Evolutionary conservation across 176 grass and related monocot species (phyloP).

Genomic region (Echinochloa phyllopogon): DNA sequence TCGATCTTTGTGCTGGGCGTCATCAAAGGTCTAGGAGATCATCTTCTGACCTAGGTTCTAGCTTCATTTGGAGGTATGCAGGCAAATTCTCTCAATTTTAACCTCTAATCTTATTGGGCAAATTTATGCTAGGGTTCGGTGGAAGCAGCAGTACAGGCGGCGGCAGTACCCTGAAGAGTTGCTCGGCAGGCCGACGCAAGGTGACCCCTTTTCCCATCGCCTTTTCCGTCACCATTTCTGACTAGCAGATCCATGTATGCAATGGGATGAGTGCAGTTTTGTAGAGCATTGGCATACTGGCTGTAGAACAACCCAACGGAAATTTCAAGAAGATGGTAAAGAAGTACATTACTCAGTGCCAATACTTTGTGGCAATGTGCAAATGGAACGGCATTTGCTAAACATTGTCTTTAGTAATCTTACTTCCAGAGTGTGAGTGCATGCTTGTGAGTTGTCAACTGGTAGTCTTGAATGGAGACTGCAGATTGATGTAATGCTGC

Average conservation of each 20-base stretch:
- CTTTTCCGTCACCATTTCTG: background rate
- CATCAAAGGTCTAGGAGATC: too few relatives aligned
- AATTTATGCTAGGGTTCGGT: conserved; percentile 86
- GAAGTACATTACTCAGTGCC: background rate
- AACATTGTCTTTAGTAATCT: background rate
- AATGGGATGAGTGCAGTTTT: background rate
- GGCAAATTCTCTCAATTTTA: too few relatives aligned
- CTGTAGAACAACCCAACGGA: background rate
- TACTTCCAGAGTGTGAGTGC: background rate
- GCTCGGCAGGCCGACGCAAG: conserved; percentile 63
- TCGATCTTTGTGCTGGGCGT: conserved; percentile 13
- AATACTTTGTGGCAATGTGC: background rate
- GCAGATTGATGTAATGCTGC: background rate
- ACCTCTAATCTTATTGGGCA: too few relatives aligned
- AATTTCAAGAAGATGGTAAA: background rate
- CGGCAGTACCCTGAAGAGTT: conserved; percentile 88
- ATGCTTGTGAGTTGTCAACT: background rate
- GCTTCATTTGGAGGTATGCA: too few relatives aligned
- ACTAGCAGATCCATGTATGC: background rate
- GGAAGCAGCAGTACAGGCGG: conserved; percentile 87
- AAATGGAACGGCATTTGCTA: background rate
- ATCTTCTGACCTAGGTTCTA: too few relatives aligned
- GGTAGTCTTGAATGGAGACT: background rate
- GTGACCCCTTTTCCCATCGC: conserved; percentile 22
- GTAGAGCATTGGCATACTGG: background rate